A percentile compares a stretch with the other conserved stretches of the same genome.
Conservation (phyloP, 2,329 filamentous ascomycete genomes). For the Drechslera avenae region DNA sequence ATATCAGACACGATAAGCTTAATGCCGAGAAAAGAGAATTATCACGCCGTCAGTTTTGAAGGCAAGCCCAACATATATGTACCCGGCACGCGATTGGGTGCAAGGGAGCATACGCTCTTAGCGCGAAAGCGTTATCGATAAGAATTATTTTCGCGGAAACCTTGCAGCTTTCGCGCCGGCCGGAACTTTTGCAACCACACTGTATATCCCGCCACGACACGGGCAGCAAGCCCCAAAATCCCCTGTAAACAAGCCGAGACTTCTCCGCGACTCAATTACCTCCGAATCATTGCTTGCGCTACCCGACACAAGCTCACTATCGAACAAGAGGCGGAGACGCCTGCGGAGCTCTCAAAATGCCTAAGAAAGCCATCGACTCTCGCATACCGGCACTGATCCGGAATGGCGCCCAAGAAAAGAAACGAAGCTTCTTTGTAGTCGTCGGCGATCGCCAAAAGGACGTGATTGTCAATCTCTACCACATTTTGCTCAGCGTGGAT, state of each 20-base stretch:
- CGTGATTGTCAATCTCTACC: conserved; percentile 92
- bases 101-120: background rate
- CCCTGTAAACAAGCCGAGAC: background rate
- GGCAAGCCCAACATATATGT: too few species aligned
- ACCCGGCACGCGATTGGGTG: too few species aligned
- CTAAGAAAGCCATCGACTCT: conserved; percentile 47
- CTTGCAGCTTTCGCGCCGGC: conserved; percentile 3
- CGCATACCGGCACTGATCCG: conserved; percentile 50
- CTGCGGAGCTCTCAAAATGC: conserved; percentile 43
- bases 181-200: conserved; percentile 12
- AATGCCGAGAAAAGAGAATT: too few species aligned
- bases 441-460: conserved; percentile 95
- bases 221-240: background rate
- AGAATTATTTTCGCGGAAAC: conserved; percentile 17
- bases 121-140: conserved; percentile 13
- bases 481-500: conserved; percentile 88
- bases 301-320: background rate
- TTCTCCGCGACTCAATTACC: conserved; percentile 6
- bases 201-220: conserved; percentile 5
- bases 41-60: too few species aligned
- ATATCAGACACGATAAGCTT: too few species aligned
- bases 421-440: conserved; percentile 96
- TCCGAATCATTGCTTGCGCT: conserved; percentile 7
- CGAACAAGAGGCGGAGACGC: conserved; percentile 39
- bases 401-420: conserved; percentile 72